Evolutionary conservation across 2,329 filamentous ascomycete genomes (phyloP).

Genomic region (Neophaeococcomyces aloes): DNA sequence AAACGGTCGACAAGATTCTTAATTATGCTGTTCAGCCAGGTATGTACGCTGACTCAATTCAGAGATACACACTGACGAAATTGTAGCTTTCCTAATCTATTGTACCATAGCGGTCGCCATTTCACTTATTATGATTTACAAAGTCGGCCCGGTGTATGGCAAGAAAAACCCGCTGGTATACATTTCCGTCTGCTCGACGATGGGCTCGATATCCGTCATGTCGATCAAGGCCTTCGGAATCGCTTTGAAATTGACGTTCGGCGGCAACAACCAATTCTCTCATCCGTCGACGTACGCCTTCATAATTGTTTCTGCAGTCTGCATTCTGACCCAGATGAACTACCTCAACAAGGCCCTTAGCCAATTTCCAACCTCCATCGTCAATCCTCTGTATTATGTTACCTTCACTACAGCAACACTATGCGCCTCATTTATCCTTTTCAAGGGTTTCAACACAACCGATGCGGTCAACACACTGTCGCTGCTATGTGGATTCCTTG

Average conservation of each 20-base stretch:
- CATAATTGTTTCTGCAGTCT: slow-evolving; percentile 81
- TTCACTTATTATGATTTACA: slow-evolving; percentile 91
- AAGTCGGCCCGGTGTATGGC: slow-evolving; percentile 75
- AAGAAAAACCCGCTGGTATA: slow-evolving; percentile 94
- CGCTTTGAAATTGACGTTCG: slow-evolving; percentile 87
- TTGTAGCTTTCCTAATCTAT: slow-evolving; percentile 76
- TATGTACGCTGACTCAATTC: slow-evolving; percentile 36
- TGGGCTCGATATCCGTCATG: slow-evolving; percentile 97
- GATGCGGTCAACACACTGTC: slow-evolving; percentile 87
- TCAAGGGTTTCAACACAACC: slow-evolving; percentile 90
- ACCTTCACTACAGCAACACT: slow-evolving; percentile 94
- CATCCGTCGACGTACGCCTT: slow-evolving; percentile 97
- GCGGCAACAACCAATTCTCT: slow-evolving; percentile 87
- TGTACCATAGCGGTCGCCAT: slow-evolving; percentile 70
- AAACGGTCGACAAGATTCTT: slow-evolving; percentile 85
- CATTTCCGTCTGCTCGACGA: slow-evolving; percentile 93
- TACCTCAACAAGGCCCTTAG: slow-evolving; percentile 99
- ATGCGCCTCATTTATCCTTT: slow-evolving; percentile 89
- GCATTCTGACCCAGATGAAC: slow-evolving; percentile 98
- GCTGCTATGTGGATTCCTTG: slow-evolving; percentile 80
- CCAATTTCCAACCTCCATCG: slow-evolving; percentile 93
- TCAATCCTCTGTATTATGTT: slow-evolving; percentile 94
- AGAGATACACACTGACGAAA: slow-evolving; percentile 2
- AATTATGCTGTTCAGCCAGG: slow-evolving; percentile 83
- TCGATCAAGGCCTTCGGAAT: slow-evolving; percentile 98